Evolutionary conservation across 2,329 filamentous ascomycete species (phyloP).

Genomic region (Aspergillus sp.): DNA sequence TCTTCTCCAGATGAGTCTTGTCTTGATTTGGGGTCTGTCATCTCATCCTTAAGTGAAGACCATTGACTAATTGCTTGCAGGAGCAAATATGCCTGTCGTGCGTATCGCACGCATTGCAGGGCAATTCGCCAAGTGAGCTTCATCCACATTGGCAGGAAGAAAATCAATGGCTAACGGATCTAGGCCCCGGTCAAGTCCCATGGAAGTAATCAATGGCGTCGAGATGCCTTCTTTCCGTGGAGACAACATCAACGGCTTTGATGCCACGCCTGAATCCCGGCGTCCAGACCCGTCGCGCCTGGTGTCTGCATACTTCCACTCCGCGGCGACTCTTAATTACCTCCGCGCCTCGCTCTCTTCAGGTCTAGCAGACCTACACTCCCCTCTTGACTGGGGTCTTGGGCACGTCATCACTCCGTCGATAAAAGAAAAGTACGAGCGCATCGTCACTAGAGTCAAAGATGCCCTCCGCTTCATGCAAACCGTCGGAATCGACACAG

Average conservation of each 20-base stretch:
- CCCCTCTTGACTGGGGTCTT: constrained; percentile 90
- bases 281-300: constrained; percentile 79
- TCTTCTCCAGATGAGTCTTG: constrained; percentile 92
- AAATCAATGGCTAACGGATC: neutral
- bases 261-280: constrained; percentile 63
- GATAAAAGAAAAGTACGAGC: constrained; percentile 81
- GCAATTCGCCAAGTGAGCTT: constrained; percentile 78
- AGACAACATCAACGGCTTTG: constrained; percentile 91
- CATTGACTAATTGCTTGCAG: constrained; percentile 22
- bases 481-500: constrained; percentile 86
- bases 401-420: constrained; percentile 84
- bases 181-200: constrained; percentile 78
- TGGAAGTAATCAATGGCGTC: constrained; percentile 75
- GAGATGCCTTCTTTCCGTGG: constrained; percentile 89
- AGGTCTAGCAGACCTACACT: constrained; percentile 90
- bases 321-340: constrained; percentile 91
- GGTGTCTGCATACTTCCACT: constrained; percentile 92
- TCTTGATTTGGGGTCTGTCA: constrained; percentile 78
- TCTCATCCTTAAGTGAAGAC: neutral
- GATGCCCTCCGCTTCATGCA: constrained; percentile 93
- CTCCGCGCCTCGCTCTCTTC: constrained; percentile 79
- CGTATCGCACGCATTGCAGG: constrained; percentile 95
- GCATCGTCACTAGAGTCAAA: constrained; percentile 80
- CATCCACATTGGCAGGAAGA: neutral
- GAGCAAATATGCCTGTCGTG: constrained; percentile 74